phyloP scores from a whole-genome alignment of 2,329 filamentous ascomycete species.

The Aspergillus felis region DNA sequence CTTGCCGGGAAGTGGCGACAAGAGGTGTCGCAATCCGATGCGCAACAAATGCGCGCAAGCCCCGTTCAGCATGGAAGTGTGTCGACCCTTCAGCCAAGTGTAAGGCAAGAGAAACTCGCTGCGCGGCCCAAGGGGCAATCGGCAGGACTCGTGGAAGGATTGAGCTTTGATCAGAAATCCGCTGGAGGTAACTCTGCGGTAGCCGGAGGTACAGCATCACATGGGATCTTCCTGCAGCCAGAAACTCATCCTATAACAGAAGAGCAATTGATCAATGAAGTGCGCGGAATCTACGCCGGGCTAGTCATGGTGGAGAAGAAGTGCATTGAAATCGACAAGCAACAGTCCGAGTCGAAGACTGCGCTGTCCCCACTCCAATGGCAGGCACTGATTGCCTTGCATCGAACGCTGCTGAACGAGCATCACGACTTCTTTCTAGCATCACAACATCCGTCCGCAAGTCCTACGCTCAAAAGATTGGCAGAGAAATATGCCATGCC shows the following conservation, averaged over 20 bases:
- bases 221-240: conserved; percentile 51
- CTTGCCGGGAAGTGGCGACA: conserved; percentile 1
- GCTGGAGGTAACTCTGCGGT: conserved; percentile 14
- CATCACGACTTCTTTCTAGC: conserved; percentile 86
- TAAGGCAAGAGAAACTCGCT: conserved; percentile 6
- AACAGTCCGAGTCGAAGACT: conserved; percentile 53
- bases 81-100: conserved; percentile 1
- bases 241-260: conserved; percentile 68
- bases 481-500: conserved; percentile 87
- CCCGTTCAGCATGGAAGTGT: conserved; percentile 8
- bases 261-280: conserved; percentile 74
- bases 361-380: conserved; percentile 65
- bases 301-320: conserved; percentile 83
- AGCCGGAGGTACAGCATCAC: conserved; percentile 24
- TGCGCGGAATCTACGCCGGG: conserved; percentile 63
- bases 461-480: conserved; percentile 60
- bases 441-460: conserved; percentile 78
- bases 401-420: conserved; percentile 75
- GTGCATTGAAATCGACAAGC: conserved; percentile 76
- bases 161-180: conserved; percentile 15
- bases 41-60: conserved; percentile 8
- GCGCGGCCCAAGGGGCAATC: conserved; percentile 7
- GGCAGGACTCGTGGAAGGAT: conserved; percentile 10
- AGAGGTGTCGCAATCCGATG: conserved; percentile 4
- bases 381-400: conserved; percentile 77